Evolutionary conservation across 2,329 filamentous ascomycete species (phyloP), one percentile per base, ranked within the genome.

Genomic region (Verticillium longisporum): DNA sequence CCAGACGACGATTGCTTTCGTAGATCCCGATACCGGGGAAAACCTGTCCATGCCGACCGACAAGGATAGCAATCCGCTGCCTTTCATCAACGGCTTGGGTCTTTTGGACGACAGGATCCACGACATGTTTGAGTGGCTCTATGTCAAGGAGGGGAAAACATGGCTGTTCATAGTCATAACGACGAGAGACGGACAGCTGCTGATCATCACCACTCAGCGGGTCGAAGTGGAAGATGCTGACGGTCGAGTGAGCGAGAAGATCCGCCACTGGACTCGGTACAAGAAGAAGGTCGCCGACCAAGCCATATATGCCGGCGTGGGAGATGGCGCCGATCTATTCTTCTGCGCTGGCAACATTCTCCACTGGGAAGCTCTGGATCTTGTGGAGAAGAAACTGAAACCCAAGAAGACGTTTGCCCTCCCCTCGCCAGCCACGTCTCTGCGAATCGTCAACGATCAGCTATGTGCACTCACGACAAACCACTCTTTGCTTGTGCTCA

Each of bases 121-220:
- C 54, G 79, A 83, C 1, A 71, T 92, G 7, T 72, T 81, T 1
- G 86, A 90, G 63, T 92, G 89, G 89, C 71, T 78, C 5, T 85
- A 83, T 63, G 73, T 77, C 36, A 83, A 83, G 60, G 78, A 83
- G 41, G 78, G 77, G n/a, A 83, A 81, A 60, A 79, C 74, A 0
- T 89, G 88, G 71, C 79, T 83, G 1, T 88, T 86, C 68, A 77
- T 91, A 36, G 78, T 91, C 14, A 80, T 89, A 11, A 79, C 83
- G 4, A 84, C 83, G 0, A 78, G 77, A 36, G 73, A 74, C 10
- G 85, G 86, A 1, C 76, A 79, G 5, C 73, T 90, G 13, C 68
- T 87, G 21, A 78, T 89, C 7, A 77, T 87, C 61, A 65, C 34
- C 57, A 69, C 36, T 62, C 65, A 21, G 56, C 59, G 6, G 45